Conservation (phyloP, 345 rosid genomes). For the Psidium guajava region DNA sequence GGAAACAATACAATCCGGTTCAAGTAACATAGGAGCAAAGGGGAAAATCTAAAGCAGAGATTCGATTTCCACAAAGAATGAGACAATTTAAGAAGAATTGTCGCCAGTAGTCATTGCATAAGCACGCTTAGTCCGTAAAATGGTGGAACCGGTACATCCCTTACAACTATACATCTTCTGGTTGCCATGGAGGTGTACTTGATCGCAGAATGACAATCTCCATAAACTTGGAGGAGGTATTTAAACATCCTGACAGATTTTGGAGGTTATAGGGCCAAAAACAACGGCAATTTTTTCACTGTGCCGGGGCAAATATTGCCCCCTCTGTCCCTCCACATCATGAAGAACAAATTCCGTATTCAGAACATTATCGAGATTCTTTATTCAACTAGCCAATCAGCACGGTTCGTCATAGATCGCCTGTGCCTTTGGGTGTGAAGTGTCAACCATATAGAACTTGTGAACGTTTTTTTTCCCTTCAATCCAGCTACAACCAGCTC, state of each 20-base stretch:
- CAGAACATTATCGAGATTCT: background rate
- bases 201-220: background rate
- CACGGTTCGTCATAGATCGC: background rate
- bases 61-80: background rate
- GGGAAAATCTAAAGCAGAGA: background rate
- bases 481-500: background rate
- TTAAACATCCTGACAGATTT: background rate
- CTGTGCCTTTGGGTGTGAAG: background rate
- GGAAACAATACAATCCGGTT: too few relatives aligned
- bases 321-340: background rate
- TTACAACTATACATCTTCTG: background rate
- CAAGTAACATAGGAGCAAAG: too few relatives aligned
- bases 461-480: background rate
- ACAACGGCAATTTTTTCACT: background rate
- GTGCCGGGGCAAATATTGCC: background rate
- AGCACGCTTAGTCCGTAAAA: background rate
- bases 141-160: background rate
- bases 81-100: background rate
- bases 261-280: background rate
- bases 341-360: background rate
- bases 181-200: background rate
- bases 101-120: background rate
- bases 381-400: background rate
- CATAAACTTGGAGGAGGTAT: background rate
- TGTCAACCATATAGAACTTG: background rate